Conservation (phyloP, 768 basidiomycete species). For the Tylopilus rubrobrunneus region DNA sequence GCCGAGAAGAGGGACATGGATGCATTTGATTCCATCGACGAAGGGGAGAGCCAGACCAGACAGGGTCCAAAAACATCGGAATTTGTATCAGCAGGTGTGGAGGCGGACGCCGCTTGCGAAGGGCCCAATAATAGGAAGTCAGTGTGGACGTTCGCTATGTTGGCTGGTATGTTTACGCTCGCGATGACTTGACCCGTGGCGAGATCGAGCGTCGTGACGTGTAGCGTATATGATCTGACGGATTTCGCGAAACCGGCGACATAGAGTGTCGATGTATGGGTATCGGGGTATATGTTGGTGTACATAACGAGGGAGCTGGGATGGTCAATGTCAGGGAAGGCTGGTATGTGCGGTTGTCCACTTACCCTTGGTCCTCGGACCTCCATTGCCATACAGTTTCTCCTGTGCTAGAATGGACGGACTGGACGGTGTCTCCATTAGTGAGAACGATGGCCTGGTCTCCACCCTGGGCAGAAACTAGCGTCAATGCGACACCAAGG, state of each 20-base stretch:
- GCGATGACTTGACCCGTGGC: conserved; percentile 49
- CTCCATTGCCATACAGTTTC: conserved; percentile 67
- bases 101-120: conserved; percentile 2
- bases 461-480: conserved; percentile 30
- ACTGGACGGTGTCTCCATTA: conserved; percentile 56
- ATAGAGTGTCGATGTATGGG: conserved; percentile 52
- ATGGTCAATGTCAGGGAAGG: background rate
- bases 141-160: conserved; percentile 32
- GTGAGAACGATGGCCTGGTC: conserved; percentile 44
- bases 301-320: conserved; percentile 61
- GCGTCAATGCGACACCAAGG: conserved; percentile 50
- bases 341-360: background rate
- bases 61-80: conserved; percentile 14
- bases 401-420: conserved; percentile 49
- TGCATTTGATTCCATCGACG: conserved; percentile 8
- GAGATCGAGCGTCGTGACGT: conserved; percentile 58
- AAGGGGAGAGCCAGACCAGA: conserved; percentile 34
- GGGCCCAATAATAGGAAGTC: conserved; percentile 37
- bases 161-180: conserved; percentile 52
- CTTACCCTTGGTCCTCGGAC: conserved; percentile 65
- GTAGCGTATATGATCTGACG: conserved; percentile 55
- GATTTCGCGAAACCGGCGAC: conserved; percentile 44
- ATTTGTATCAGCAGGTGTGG: background rate
- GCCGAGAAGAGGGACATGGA: conserved; percentile 31
- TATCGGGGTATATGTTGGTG: conserved; percentile 55